Percentiles rank a stretch among this genome's conserved stretches.
Evolutionary conservation across 345 rosid genomes (phyloP).

Genomic region (Anastatica hierochuntica): DNA sequence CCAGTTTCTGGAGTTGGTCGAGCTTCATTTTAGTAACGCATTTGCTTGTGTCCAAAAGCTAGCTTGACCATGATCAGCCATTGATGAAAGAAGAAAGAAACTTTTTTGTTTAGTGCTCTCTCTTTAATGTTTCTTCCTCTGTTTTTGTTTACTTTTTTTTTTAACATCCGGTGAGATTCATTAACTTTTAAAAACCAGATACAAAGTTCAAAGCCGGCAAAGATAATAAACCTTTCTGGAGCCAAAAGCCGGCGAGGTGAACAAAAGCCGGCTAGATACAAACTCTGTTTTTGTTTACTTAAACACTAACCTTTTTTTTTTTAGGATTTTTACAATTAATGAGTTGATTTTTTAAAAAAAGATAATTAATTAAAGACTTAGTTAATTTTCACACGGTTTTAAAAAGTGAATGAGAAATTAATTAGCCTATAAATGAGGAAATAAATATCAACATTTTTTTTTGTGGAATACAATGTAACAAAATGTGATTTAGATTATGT

Average conservation of each 20-base stretch:
- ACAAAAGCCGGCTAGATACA: too few species aligned
- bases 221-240: too few species aligned
- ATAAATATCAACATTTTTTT: too few species aligned
- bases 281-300: background rate
- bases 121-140: background rate
- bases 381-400: background rate
- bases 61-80: constrained; percentile 44
- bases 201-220: too few species aligned
- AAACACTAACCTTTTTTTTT: too few species aligned
- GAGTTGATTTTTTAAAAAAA: too few species aligned
- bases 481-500: too few species aligned
- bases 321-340: too few species aligned
- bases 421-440: background rate
- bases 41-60: constrained; percentile 66
- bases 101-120: background rate
- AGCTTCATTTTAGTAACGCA: constrained; percentile 39
- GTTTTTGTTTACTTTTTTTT: constrained; percentile 9
- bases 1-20: background rate
- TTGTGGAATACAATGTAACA: too few species aligned
- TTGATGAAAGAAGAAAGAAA: constrained; percentile 22
- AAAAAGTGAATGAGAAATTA: background rate
- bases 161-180: too few species aligned
- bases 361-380: background rate
- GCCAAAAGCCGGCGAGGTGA: too few species aligned
- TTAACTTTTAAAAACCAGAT: too few species aligned